A percentile compares a stretch with the other conserved stretches of the same genome.
Conservation (phyloP, 306 rosid genomes). For the Castanospermum australe region DNA sequence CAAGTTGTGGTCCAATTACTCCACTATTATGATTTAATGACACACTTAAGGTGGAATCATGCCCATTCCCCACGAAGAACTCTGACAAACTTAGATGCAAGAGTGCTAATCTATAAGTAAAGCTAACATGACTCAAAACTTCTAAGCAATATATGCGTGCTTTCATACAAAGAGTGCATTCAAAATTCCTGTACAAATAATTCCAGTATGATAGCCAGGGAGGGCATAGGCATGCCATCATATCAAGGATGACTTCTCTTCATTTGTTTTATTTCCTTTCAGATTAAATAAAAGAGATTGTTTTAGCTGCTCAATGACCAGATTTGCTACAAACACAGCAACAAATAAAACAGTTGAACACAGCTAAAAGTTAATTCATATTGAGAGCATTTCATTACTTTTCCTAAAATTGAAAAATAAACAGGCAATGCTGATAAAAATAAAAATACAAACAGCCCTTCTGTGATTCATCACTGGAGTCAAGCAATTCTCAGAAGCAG, state of each 20-base stretch:
- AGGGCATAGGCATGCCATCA: background rate
- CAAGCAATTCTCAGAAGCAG: background rate
- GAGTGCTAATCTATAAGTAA: background rate
- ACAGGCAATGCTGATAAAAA: background rate
- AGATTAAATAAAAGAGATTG: too few relatives aligned
- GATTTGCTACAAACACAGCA: too few relatives aligned
- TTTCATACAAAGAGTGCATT: too few relatives aligned
- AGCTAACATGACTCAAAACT: too few relatives aligned
- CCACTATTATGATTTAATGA: background rate
- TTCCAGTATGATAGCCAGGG: background rate
- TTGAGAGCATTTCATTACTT: background rate
- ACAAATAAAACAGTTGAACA: too few relatives aligned
- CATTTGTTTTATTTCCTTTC: background rate
- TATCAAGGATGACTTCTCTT: background rate
- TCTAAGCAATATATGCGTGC: too few relatives aligned
- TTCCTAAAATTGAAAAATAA: background rate
- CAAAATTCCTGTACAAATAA: background rate
- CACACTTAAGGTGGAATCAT: background rate
- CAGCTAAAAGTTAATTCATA: background rate
- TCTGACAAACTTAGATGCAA: background rate
- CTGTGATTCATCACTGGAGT: background rate
- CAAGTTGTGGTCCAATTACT: background rate
- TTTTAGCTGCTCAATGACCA: too few relatives aligned
- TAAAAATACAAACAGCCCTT: background rate
- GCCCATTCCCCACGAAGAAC: background rate